Evolutionary conservation across 306 rosid species (phyloP).

Genomic region (Prosopis cineraria): DNA sequence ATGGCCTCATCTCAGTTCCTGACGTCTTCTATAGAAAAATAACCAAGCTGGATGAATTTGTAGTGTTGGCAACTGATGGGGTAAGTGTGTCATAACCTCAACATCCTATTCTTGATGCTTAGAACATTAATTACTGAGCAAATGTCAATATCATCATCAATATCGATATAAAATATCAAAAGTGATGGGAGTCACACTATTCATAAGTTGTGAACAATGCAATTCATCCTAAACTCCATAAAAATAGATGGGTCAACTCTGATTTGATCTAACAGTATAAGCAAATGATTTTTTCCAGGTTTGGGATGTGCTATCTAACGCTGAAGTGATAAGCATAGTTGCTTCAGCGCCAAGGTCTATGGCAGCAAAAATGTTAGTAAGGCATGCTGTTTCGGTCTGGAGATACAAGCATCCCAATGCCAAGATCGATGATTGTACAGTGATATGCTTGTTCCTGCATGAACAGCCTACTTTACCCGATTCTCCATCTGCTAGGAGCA

Average conservation of each 20-base stretch:
- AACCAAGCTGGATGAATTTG: slow-evolving; percentile 64
- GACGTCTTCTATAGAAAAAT: slow-evolving; percentile 58
- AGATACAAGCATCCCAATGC: slow-evolving; percentile 44
- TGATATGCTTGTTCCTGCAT: slow-evolving; percentile 64
- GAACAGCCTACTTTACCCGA: slow-evolving; percentile 15
- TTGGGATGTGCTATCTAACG: slow-evolving; percentile 82
- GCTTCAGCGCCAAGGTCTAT: slow-evolving; percentile 62
- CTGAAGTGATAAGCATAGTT: slow-evolving; percentile 66
- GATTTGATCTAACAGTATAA: background rate
- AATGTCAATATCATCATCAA: background rate
- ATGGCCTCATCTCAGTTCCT: slow-evolving; percentile 74
- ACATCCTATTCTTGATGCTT: slow-evolving; percentile 9
- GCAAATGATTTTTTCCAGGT: slow-evolving; percentile 45
- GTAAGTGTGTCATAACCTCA: slow-evolving; percentile 39
- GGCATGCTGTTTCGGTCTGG: slow-evolving; percentile 66
- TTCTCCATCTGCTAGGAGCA: slow-evolving; percentile 14
- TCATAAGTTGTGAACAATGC: background rate
- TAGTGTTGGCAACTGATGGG: slow-evolving; percentile 90
- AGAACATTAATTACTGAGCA: background rate
- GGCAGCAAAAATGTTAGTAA: slow-evolving; percentile 71
- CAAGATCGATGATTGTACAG: slow-evolving; percentile 69
- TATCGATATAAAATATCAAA: background rate
- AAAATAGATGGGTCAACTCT: background rate
- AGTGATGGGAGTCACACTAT: background rate
- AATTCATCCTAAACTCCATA: background rate